A percentile compares a stretch with the other conserved stretches of the same genome.
phyloP scores from a whole-genome alignment of 345 rosid genomes.

The Ricinus communis region DNA sequence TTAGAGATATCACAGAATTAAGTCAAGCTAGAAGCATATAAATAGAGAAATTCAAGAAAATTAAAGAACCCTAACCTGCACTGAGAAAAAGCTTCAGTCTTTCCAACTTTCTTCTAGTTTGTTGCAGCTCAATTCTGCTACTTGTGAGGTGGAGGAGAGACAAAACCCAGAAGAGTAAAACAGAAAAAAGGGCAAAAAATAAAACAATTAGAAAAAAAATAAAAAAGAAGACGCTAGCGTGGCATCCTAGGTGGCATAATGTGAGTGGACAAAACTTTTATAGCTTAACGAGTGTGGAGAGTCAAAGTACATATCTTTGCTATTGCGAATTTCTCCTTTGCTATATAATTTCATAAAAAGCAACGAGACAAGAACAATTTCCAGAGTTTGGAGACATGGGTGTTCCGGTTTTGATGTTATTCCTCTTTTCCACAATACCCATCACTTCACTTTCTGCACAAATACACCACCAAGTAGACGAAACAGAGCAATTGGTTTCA shows the following conservation, averaged over 20 bases:
- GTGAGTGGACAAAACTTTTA: not conserved
- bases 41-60: not conserved
- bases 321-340: not conserved
- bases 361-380: not conserved
- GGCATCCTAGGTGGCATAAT: slow-evolving; percentile 7
- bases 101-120: not conserved
- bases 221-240: not conserved
- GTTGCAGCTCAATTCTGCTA: not conserved
- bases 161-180: not conserved
- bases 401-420: not conserved
- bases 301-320: not conserved
- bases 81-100: not conserved
- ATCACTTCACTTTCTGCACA: not conserved
- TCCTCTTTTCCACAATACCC: not conserved
- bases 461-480: slow-evolving; percentile 4
- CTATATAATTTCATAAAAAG: not conserved
- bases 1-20: not conserved
- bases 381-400: not conserved
- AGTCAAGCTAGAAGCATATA: not conserved
- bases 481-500: slow-evolving; percentile 11
- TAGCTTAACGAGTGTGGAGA: not conserved
- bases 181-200: not conserved
- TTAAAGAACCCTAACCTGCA: slow-evolving; percentile 1
- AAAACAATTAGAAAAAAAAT: too few relatives aligned
- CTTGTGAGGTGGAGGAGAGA: slow-evolving; percentile 1